A percentile compares a stretch with the other conserved stretches of the same genome.
phyloP scores from a whole-genome alignment of 1,284 basidiomycete species.

The Butyriboletus appendiculatus region DNA sequence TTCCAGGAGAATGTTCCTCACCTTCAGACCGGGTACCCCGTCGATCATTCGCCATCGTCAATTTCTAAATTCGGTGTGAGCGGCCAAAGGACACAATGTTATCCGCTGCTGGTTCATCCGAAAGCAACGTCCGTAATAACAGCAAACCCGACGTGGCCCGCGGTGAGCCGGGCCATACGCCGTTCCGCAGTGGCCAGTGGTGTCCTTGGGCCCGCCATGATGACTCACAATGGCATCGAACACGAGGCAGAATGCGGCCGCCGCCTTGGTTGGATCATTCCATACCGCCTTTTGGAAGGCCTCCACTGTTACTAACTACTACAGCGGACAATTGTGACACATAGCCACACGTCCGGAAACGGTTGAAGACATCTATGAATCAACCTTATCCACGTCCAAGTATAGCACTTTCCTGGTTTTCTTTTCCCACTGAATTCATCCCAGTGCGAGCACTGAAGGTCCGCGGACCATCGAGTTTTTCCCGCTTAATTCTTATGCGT shows the following conservation, averaged over 20 bases:
- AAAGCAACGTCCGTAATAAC: not conserved
- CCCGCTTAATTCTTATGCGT: not conserved
- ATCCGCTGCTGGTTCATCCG: not conserved
- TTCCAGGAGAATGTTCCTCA: not conserved
- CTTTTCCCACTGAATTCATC: not conserved
- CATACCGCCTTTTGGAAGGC: not conserved
- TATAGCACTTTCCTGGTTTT: not conserved
- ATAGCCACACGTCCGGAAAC: not conserved
- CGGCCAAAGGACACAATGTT: too few species aligned
- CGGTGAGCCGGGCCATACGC: too few species aligned
- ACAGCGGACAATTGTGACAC: too few species aligned
- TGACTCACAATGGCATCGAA: not conserved
- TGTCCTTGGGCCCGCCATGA: too few species aligned
- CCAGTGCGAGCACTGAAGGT: not conserved
- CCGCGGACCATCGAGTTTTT: not conserved
- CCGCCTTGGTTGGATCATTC: not conserved
- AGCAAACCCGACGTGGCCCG: too few species aligned
- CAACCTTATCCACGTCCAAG: not conserved
- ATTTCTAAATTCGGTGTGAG: not conserved
- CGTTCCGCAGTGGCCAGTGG: too few species aligned
- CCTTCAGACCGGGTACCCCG: not conserved
- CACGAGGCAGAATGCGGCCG: not conserved
- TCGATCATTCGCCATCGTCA: too few species aligned
- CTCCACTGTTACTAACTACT: too few species aligned
- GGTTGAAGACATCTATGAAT: not conserved